Evolutionary conservation across 148 eudicot genomes (phyloP), one percentile per base, ranked within the genome.

Genomic region (Drosera capensis): DNA sequence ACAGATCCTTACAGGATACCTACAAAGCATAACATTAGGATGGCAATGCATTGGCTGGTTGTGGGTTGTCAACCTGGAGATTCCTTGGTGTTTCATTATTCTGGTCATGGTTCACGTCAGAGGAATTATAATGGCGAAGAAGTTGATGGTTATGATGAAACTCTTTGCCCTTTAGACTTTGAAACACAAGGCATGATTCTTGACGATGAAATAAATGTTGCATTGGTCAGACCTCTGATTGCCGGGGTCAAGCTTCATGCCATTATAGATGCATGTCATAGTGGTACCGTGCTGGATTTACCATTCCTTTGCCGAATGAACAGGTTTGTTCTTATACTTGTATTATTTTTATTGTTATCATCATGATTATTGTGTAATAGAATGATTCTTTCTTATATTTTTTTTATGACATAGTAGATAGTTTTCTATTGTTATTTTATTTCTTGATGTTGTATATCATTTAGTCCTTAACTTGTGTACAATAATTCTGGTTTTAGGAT

Each of bases 41-140:
- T 75, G 94, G 95, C 95, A 15, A 16, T 90, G 44, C 68, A 36
- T 59, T 90, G 99, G 99, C 88, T 90, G 24, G 79, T 90, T 46
- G 74, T 64, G 59, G 99, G 86, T 58, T 85, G 95, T 62, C 93
- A 85, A 39, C 77, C 88, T 20, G 99, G 99, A 26, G 99, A 90
- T 46, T 90, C 99, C 11, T 58, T 90, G 50, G 67, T 85, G 53
- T 90, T 90, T 52, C 95, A 90, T 67, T 90, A 71, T 64, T 85
- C 99, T 48, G 99, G 99, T 25, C 99, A 90, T 63, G 99, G 99
- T 49, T 84, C 93, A 46, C 72, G 73, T n/a, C 88, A 85, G 57
- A 70, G 78, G 64, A 73, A 79, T 58, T 62, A 63, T 46, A 78
- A 51, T 16, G 88, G 94, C 19, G 95, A 85, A 51, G 94, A 90